These are phyloP conservation scores for Collybia nuda DNA, from an alignment of 768 basidiomycete genomes.

Conservation along the genomic window DNA sequence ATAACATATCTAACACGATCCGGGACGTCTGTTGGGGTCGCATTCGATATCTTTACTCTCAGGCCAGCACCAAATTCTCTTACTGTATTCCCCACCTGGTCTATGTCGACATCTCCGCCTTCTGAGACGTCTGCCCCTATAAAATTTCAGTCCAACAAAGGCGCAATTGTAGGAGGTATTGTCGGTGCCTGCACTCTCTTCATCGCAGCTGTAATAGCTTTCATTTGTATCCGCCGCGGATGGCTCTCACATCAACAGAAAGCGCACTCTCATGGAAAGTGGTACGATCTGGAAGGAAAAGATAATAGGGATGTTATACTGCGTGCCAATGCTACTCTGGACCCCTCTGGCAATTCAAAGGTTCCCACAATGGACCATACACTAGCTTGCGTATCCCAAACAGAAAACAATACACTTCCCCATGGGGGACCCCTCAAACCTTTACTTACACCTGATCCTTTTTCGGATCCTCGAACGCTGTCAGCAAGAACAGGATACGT, in stretches of 20 bases:
- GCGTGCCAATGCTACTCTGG: not conserved
- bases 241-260: not conserved
- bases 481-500: no score
- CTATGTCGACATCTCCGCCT: slow-evolving; percentile 4
- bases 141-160: slow-evolving; percentile 6
- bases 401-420: slow-evolving; percentile 5
- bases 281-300: slow-evolving; percentile 12
- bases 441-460: slow-evolving; percentile 5
- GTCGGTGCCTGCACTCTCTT: slow-evolving; percentile 14
- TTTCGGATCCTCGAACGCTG: not conserved
- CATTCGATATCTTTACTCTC: not conserved
- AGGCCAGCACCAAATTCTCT: slow-evolving; percentile 3
- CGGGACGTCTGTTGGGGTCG: not conserved
- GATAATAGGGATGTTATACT: not conserved
- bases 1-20: no score
- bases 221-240: slow-evolving; percentile 12
- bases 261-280: not conserved
- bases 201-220: slow-evolving; percentile 6
- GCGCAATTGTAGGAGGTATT: slow-evolving; percentile 16
- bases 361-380: not conserved
- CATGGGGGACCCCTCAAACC: not conserved
- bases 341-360: slow-evolving; percentile 1
- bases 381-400: not conserved
- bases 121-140: not conserved
- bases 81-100: slow-evolving; percentile 7